Evolutionary conservation across 1,139 yeast genomes (phyloP).

Genomic region (Hansenula anomala): DNA sequence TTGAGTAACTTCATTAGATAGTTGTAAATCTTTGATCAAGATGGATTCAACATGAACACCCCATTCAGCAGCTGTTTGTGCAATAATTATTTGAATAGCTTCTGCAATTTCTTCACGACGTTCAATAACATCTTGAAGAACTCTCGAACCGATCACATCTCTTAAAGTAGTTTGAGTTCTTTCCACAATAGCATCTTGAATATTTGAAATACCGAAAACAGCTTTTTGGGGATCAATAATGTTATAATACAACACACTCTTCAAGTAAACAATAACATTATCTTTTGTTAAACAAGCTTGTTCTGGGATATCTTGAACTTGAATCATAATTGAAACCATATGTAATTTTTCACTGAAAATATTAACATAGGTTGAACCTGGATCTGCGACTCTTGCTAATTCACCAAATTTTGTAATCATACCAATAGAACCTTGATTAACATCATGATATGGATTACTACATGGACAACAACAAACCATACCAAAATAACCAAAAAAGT

Average conservation of each 20-base stretch:
- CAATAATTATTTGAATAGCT: conserved; percentile 56
- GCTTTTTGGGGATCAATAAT: conserved; percentile 70
- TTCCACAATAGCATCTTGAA: conserved; percentile 57
- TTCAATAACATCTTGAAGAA: conserved; percentile 70
- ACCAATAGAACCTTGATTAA: conserved; percentile 69
- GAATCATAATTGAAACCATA: conserved; percentile 51
- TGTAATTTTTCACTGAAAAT: conserved; percentile 57
- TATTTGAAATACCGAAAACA: conserved; percentile 50
- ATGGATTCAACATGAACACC: conserved; percentile 70
- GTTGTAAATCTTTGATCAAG: conserved; percentile 60
- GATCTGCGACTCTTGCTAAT: conserved; percentile 61
- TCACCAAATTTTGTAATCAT: conserved; percentile 68
- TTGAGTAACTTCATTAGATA: conserved; percentile 53
- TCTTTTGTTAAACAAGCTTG: conserved; percentile 69
- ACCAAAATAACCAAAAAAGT: conserved; percentile 49
- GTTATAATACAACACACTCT: conserved; percentile 67
- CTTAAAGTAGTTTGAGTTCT: conserved; percentile 73
- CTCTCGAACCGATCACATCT: conserved; percentile 66
- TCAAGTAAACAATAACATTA: conserved; percentile 56
- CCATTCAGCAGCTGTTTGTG: conserved; percentile 66
- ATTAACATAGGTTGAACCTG: conserved; percentile 64
- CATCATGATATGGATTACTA: conserved; percentile 56
- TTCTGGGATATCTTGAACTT: conserved; percentile 61
- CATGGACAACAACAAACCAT: conserved; percentile 51
- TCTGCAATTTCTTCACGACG: conserved; percentile 71